A percentile compares a stretch with the other conserved stretches of the same genome.
Evolutionary conservation across 306 rosid genomes (phyloP).

Genomic region (Canavalia ensiformis): DNA sequence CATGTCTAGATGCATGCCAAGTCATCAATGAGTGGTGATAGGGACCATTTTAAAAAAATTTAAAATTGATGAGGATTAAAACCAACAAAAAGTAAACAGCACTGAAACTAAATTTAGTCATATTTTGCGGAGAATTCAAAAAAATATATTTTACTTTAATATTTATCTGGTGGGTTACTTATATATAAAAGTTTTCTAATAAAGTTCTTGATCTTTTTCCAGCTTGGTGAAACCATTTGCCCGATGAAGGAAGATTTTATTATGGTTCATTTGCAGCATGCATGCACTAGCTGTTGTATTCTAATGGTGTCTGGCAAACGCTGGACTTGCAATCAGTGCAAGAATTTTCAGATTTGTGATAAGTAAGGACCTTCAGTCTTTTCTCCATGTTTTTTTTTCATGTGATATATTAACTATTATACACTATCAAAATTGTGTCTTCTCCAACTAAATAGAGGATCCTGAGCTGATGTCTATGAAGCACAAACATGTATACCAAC

Average conservation of each 20-base stretch:
- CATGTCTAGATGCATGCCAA: too few species aligned
- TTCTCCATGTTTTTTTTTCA: slow-evolving; percentile 29
- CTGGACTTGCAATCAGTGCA: slow-evolving; percentile 95
- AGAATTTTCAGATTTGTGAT: slow-evolving; percentile 91
- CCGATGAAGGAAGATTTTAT: slow-evolving; percentile 99
- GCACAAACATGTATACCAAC: not conserved
- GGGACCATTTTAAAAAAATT: too few species aligned
- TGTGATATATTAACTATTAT: not conserved
- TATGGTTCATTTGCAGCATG: slow-evolving; percentile 97
- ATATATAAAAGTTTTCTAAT: slow-evolving; percentile 29
- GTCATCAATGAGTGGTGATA: too few species aligned
- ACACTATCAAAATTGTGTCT: not conserved
- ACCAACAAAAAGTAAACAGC: too few species aligned
- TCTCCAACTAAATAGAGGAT: slow-evolving; percentile 1
- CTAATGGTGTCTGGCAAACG: slow-evolving; percentile 90
- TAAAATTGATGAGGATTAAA: too few species aligned
- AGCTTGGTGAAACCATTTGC: slow-evolving; percentile 97
- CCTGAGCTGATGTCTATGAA: slow-evolving; percentile 15
- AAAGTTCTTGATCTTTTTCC: slow-evolving; percentile 48
- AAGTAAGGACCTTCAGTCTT: slow-evolving; percentile 65
- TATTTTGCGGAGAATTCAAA: too few species aligned
- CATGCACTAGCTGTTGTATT: slow-evolving; percentile 81
- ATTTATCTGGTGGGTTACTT: not conserved
- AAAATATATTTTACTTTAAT: not conserved
- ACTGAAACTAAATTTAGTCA: too few species aligned